Base-by-base conservation (phyloP, 2,329 filamentous ascomycete genomes). In the Cercospora sojina region DNA sequence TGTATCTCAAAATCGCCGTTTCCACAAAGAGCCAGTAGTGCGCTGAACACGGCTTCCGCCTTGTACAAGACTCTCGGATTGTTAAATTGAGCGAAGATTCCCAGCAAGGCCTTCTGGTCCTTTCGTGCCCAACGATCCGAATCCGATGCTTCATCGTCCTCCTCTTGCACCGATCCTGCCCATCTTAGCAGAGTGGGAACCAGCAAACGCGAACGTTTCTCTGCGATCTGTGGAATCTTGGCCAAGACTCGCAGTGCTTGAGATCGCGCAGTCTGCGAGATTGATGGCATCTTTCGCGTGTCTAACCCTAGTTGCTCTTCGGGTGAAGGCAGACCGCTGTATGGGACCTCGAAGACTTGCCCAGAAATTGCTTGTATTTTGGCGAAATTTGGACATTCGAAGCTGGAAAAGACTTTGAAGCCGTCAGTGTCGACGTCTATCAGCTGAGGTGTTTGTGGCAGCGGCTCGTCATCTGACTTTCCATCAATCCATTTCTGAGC, bases 1-100 rank as follows among this genome's bases (percentile, higher is more conserved):
- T 99, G 95, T 16, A 97, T 87, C 71, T 97, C 94, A 3, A 89
- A 85, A 75, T 99, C 95, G 73, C 95, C 95, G 75, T 97, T 97
- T 51, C 89, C 87, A 70, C 97, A 83, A 23, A 97, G 84, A 32
- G 85, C 83, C 18, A 97, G 81, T 25, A 98, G 82, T 16, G 91
- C 88, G 7, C 86, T 80, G 73, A 93, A 91, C 0, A 97, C 93
- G 64, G 92, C 88, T 9, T 87, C 83, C 32, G 90, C 86, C 74
- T 88, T 90, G 78, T 88, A 98, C 3, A 99, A 82, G 0, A 93
- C 92, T 73, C 85, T 91, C 0, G 95, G 92, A 75, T 99, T 99
- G 58, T 85, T 82, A 75, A 98, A 98, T 69, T 93, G 88, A 0
- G 91, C 86, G 75, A 99, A 93, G 5, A 99, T 83, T 1, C 85